phyloP scores from a whole-genome alignment of 257 asterid species.

The Henckelia pumila region DNA sequence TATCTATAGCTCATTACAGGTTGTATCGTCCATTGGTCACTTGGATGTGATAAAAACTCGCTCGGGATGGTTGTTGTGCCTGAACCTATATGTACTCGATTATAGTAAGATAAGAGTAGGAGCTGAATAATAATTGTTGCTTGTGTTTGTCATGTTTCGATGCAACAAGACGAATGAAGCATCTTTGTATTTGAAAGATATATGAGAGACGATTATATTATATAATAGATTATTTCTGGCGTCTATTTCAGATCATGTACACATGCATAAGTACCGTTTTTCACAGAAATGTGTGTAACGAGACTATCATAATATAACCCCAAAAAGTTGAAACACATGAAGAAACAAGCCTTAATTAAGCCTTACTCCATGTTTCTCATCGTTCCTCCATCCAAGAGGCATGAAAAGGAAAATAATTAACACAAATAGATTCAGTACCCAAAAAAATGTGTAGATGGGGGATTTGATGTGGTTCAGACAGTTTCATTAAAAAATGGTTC shows the following conservation, averaged over 20 bases:
- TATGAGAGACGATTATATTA: background rate
- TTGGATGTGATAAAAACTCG: background rate
- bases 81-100: background rate
- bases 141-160: no score
- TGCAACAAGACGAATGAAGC: background rate
- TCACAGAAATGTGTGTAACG: background rate
- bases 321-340: background rate
- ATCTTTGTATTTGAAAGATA: background rate
- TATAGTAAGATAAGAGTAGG: background rate
- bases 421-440: no score
- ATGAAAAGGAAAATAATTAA: background rate
- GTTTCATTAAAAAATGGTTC: background rate
- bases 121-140: no score
- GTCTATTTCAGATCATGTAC: background rate
- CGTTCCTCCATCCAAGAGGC: background rate
- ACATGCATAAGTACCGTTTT: background rate
- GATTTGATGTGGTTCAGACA: background rate
- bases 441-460: no score
- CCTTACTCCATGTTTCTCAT: background rate
- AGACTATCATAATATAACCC: background rate
- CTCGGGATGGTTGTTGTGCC: background rate
- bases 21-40: background rate
- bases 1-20: background rate
- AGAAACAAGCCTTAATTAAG: background rate
- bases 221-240: background rate